phyloP scores from a whole-genome alignment of 169 alveolate genomes.

The Plasmodium vivax region DNA sequence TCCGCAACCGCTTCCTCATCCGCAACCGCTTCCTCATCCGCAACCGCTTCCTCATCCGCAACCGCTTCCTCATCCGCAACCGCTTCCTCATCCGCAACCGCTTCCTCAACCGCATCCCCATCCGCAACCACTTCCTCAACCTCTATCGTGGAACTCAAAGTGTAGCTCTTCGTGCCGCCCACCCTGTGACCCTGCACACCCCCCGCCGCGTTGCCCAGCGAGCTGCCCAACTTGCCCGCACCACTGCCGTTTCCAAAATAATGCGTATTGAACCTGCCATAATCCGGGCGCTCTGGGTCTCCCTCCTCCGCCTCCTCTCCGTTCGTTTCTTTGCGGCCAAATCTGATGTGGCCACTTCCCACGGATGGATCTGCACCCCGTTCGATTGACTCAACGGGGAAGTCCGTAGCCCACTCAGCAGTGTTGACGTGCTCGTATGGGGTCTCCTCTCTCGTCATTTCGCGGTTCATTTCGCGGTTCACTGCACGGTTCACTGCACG shows the following conservation, averaged over 20 bases:
- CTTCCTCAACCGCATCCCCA: no score
- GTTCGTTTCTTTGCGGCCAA: neutral
- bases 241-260: neutral
- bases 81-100: no score
- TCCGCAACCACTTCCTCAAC: neutral
- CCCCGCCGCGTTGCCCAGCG: neutral
- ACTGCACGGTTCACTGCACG: neutral
- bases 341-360: neutral
- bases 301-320: neutral
- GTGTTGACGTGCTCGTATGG: neutral
- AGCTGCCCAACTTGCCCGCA: neutral
- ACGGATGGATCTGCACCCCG: neutral
- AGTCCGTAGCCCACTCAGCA: neutral
- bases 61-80: neutral
- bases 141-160: neutral
- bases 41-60: no score
- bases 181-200: neutral
- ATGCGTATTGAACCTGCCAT: neutral
- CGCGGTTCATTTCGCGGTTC: neutral
- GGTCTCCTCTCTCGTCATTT: neutral
- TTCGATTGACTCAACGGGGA: neutral
- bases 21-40: no score
- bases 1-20: no score
- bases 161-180: neutral
- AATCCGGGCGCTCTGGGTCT: neutral